Evolutionary conservation across 139 green algal genomes (phyloP).

Genomic region (Ulvella scutata): DNA sequence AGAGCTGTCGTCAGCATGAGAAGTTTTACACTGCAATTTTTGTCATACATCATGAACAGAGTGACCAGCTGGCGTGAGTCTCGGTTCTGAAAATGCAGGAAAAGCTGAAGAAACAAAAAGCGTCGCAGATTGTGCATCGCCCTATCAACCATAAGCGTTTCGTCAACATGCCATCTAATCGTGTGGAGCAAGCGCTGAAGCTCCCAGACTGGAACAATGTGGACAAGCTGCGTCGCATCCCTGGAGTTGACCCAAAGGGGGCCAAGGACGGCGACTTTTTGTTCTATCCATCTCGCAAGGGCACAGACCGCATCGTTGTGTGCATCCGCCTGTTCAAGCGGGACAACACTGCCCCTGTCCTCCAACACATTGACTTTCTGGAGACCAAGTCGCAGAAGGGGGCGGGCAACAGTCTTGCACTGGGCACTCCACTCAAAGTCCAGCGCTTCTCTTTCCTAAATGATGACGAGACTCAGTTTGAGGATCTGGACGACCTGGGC

Average conservation of each 20-base stretch:
- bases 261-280: conserved; percentile 13
- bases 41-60: too few species aligned
- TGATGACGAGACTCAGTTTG: conserved; percentile 27
- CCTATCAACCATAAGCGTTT: conserved; percentile 54
- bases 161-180: conserved; percentile 34
- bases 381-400: not conserved
- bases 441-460: conserved; percentile 7
- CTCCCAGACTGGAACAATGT: not conserved
- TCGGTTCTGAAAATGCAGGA: too few species aligned
- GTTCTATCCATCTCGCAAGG: conserved; percentile 27
- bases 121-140: conserved; percentile 12
- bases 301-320: conserved; percentile 18
- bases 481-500: conserved; percentile 65
- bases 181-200: conserved; percentile 20
- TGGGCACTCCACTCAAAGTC: conserved; percentile 39
- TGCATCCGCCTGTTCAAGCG: conserved; percentile 24
- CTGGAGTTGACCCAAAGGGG: not conserved
- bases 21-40: too few species aligned
- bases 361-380: not conserved
- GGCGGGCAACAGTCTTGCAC: conserved; percentile 12
- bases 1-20: too few species aligned
- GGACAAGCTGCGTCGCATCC: not conserved
- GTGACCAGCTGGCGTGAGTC: too few species aligned
- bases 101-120: conserved; percentile 1
- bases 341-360: not conserved